These are phyloP conservation scores for Pisolithus microcarpus DNA, from an alignment of 768 basidiomycete species.

Conservation along the genomic window DNA sequence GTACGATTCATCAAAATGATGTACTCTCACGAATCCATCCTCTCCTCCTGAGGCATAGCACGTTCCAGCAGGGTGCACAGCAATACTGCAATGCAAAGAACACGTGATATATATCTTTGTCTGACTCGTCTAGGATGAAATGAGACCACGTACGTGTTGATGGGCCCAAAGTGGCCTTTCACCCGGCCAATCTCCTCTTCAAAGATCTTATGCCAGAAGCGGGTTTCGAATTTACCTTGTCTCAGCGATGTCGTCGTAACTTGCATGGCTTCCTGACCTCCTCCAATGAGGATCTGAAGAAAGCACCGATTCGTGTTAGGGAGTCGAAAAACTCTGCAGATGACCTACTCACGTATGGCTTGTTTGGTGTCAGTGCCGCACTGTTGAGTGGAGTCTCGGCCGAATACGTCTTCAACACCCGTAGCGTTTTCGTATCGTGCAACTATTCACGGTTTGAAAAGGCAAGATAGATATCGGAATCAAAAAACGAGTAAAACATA, in stretches of 20 bases:
- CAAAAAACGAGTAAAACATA: background rate
- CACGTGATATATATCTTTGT: background rate
- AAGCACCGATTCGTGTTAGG: background rate
- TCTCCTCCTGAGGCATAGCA: slow-evolving; percentile 93
- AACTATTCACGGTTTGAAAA: slow-evolving; percentile 38
- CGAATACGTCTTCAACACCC: slow-evolving; percentile 85
- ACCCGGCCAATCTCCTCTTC: slow-evolving; percentile 97
- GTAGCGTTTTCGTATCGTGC: slow-evolving; percentile 83
- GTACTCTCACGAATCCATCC: slow-evolving; percentile 89
- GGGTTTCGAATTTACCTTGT: slow-evolving; percentile 95
- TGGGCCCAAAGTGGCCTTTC: slow-evolving; percentile 94
- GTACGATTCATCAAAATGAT: slow-evolving; percentile 93
- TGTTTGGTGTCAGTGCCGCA: slow-evolving; percentile 75
- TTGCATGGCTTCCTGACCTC: slow-evolving; percentile 96
- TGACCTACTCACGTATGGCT: slow-evolving; percentile 63
- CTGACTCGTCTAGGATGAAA: background rate
- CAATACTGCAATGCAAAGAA: slow-evolving; percentile 51
- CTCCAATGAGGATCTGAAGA: slow-evolving; percentile 76
- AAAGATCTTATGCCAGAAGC: slow-evolving; percentile 96
- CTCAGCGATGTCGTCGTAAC: slow-evolving; percentile 92
- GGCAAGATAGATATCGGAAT: background rate
- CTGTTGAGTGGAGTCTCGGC: slow-evolving; percentile 96
- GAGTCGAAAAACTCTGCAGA: background rate
- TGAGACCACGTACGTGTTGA: slow-evolving; percentile 74
- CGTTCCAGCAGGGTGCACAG: slow-evolving; percentile 83